phyloP scores from a whole-genome alignment of 1,139 yeast genomes.

The Zygosaccharomyces pseudobailii region DNA sequence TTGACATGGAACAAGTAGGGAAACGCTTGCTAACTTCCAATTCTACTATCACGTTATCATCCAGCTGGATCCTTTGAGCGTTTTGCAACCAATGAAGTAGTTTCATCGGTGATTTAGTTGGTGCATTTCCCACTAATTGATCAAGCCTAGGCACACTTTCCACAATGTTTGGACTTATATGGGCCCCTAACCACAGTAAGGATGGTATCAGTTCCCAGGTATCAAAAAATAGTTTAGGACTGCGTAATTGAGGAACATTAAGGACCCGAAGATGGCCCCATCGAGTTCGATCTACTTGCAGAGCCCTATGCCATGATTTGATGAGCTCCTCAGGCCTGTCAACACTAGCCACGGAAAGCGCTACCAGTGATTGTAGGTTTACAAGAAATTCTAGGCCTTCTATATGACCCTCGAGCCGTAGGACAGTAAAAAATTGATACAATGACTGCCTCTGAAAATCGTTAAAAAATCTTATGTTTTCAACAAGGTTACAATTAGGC shows the following conservation, averaged over 20 bases:
- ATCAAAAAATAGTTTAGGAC: constrained; percentile 12
- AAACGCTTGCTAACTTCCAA: not conserved
- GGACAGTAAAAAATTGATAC: constrained; percentile 1
- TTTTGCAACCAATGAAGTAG: not conserved
- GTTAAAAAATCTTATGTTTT: constrained; percentile 5
- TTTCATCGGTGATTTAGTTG: not conserved
- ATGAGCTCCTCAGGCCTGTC: constrained; percentile 1
- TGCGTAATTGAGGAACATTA: constrained; percentile 10
- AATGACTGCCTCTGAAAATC: not conserved
- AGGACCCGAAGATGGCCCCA: constrained; percentile 12
- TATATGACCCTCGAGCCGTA: constrained; percentile 3
- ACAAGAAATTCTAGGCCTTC: constrained; percentile 5
- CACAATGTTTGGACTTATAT: constrained; percentile 2
- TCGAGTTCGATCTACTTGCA: constrained; percentile 3
- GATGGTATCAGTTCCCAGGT: constrained; percentile 9
- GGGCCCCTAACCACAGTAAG: constrained; percentile 5
- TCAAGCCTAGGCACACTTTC: constrained; percentile 7
- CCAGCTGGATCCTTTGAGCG: not conserved
- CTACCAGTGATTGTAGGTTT: constrained; percentile 7
- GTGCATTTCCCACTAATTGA: not conserved
- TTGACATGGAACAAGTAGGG: not conserved
- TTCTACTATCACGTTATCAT: not conserved
- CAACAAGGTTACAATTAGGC: constrained; percentile 1
- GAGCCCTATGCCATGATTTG: constrained; percentile 12
- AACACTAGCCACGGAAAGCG: constrained; percentile 1